Evolutionary conservation across 2,329 filamentous ascomycete genomes (phyloP).

Genomic region (Colletotrichum echinochloae): DNA sequence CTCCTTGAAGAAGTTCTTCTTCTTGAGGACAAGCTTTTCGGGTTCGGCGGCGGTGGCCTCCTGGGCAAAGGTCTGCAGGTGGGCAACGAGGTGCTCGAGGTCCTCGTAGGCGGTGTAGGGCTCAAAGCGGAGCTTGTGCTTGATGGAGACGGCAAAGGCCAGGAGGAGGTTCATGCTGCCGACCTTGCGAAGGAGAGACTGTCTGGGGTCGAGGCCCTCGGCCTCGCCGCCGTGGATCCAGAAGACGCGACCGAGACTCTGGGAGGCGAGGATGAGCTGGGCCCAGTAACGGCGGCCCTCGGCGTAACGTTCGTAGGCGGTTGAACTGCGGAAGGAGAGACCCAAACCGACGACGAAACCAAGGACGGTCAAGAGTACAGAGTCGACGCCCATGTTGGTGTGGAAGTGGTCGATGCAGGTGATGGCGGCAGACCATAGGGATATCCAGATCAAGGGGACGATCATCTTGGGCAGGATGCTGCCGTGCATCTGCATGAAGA

Average conservation of each 20-base stretch:
- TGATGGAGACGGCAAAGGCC: conserved; percentile 81
- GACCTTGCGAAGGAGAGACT: conserved; percentile 77
- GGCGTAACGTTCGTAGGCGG: conserved; percentile 79
- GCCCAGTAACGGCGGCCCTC: conserved; percentile 75
- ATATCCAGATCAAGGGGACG: conserved; percentile 73
- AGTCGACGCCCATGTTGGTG: conserved; percentile 53
- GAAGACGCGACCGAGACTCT: conserved; percentile 80
- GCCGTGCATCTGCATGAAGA: conserved; percentile 81
- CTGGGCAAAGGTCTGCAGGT: conserved; percentile 81
- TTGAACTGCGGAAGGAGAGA: conserved; percentile 82
- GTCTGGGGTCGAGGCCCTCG: conserved; percentile 65
- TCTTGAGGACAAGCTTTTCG: conserved; percentile 48
- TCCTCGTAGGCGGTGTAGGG: conserved; percentile 84
- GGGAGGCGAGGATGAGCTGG: conserved; percentile 69
- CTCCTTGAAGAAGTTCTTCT: conserved; percentile 69
- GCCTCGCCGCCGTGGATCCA: conserved; percentile 81
- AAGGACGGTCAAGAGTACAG: conserved; percentile 77
- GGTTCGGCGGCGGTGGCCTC: conserved; percentile 57
- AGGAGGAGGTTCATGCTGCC: conserved; percentile 82
- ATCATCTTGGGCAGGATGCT: conserved; percentile 81
- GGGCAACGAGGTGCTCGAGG: conserved; percentile 74
- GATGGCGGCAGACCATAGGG: conserved; percentile 74
- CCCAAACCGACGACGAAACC: conserved; percentile 86
- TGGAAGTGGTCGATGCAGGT: conserved; percentile 65
- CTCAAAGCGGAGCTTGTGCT: conserved; percentile 87